Conservation (phyloP, 1,284 basidiomycete genomes). For the Malassezia yamatoensis region DNA sequence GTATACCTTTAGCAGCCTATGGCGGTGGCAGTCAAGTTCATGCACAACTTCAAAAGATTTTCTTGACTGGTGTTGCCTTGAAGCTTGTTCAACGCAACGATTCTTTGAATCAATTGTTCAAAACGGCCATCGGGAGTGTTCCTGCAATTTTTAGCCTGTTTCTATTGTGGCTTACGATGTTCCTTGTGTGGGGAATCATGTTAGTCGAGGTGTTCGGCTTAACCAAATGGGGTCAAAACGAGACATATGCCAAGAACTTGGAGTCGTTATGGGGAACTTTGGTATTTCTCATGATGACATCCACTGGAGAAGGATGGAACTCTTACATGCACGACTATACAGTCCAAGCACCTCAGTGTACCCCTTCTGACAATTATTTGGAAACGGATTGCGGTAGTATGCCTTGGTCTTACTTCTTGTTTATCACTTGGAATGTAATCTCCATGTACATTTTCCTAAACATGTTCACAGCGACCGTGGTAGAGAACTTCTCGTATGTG, state of each 20-base stretch:
- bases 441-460: conserved; percentile 80
- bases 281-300: conserved; percentile 64
- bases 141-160: conserved; percentile 78
- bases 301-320: conserved; percentile 51
- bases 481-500: conserved; percentile 92
- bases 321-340: conserved; percentile 48
- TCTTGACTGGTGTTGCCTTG: conserved; percentile 82
- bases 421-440: conserved; percentile 91
- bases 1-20: conserved; percentile 53
- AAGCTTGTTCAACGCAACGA: conserved; percentile 86
- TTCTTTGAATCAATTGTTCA: conserved; percentile 87
- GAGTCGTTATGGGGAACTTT: conserved; percentile 67
- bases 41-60: conserved; percentile 78
- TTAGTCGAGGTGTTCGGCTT: conserved; percentile 85
- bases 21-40: conserved; percentile 28
- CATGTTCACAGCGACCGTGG: conserved; percentile 70
- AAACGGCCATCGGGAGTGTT: conserved; percentile 79
- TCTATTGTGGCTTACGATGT: conserved; percentile 79
- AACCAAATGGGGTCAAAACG: conserved; percentile 69
- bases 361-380: conserved; percentile 55
- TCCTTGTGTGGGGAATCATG: conserved; percentile 83
- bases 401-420: conserved; percentile 73
- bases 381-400: conserved; percentile 81
- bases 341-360: conserved; percentile 71
- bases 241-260: conserved; percentile 69